Percentiles rank a stretch among this genome's conserved stretches.
Evolutionary conservation across 257 asterid genomes (phyloP).

Genomic region (Agastache rugosa): DNA sequence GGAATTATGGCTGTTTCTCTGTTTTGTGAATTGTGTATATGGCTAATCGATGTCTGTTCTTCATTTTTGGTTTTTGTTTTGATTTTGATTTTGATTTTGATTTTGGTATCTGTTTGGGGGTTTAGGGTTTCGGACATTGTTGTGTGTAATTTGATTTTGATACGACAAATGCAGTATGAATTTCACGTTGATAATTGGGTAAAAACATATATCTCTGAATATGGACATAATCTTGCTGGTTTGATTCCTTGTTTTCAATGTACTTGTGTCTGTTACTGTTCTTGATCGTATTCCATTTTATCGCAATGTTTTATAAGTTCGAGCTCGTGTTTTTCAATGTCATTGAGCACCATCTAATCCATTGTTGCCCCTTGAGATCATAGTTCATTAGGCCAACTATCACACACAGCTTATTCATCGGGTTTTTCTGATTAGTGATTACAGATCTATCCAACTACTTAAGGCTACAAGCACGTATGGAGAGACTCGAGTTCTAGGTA

Average conservation of each 20-base stretch:
- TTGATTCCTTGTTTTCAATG: neutral
- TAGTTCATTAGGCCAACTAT: neutral
- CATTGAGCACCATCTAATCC: constrained; percentile 9
- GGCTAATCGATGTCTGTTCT: constrained; percentile 7
- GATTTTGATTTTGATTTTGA: no score
- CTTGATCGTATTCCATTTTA: neutral
- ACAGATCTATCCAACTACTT: neutral
- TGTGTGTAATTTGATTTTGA: constrained; percentile 1
- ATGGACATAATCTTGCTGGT: neutral
- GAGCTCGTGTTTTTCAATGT: neutral
- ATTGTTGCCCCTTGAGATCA: neutral
- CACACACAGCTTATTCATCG: neutral
- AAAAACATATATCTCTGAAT: neutral
- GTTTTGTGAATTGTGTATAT: constrained; percentile 20
- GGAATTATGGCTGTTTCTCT: constrained; percentile 2
- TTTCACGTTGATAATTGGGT: neutral
- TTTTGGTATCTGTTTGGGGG: neutral
- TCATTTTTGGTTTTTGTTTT: no score
- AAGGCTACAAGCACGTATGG: neutral
- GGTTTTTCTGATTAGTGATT: neutral
- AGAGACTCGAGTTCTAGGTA: neutral
- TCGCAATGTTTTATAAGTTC: no score
- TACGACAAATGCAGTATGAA: constrained; percentile 6
- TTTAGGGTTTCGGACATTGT: neutral
- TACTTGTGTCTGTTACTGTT: neutral